Evolutionary conservation across 2,329 filamentous ascomycete genomes (phyloP).

Genomic region (Phialocephala subalpina): DNA sequence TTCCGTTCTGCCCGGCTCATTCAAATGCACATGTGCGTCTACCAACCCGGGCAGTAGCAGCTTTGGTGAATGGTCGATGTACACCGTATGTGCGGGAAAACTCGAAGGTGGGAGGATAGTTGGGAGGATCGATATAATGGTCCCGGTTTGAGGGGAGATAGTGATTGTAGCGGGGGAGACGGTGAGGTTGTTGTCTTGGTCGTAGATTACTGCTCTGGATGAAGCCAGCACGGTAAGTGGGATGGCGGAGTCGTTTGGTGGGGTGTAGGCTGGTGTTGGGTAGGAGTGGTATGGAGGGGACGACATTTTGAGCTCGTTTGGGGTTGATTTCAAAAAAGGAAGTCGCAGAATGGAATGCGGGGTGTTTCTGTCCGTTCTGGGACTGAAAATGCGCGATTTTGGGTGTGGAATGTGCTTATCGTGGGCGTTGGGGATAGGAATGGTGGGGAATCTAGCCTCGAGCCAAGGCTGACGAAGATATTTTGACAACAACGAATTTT

Average conservation of each 20-base stretch:
- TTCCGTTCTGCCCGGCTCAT: slow-evolving; percentile 95
- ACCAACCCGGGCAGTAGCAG: slow-evolving; percentile 91
- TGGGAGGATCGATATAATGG: slow-evolving; percentile 80
- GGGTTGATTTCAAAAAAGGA: slow-evolving; percentile 24
- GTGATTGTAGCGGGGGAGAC: slow-evolving; percentile 85
- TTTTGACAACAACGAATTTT: slow-evolving; percentile 9
- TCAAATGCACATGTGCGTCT: slow-evolving; percentile 96
- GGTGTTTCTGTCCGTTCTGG: slow-evolving; percentile 12
- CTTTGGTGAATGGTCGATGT: slow-evolving; percentile 85
- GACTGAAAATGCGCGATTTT: slow-evolving; percentile 11
- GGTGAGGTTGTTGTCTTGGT: slow-evolving; percentile 65
- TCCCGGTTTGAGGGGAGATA: slow-evolving; percentile 80
- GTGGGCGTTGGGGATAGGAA: slow-evolving; percentile 27
- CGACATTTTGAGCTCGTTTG: slow-evolving; percentile 31
- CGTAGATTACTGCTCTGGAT: slow-evolving; percentile 80
- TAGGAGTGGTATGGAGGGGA: slow-evolving; percentile 30
- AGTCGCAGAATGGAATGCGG: slow-evolving; percentile 12
- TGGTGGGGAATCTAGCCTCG: slow-evolving; percentile 27
- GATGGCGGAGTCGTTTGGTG: slow-evolving; percentile 42
- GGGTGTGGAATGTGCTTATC: slow-evolving; percentile 38
- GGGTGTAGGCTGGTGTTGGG: slow-evolving; percentile 42
- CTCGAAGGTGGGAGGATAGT: slow-evolving; percentile 76
- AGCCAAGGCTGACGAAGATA: slow-evolving; percentile 20
- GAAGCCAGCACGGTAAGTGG: slow-evolving; percentile 82
- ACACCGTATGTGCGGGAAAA: slow-evolving; percentile 77